Conservation (phyloP, 306 rosid species). For the Pyrus communis region DNA sequence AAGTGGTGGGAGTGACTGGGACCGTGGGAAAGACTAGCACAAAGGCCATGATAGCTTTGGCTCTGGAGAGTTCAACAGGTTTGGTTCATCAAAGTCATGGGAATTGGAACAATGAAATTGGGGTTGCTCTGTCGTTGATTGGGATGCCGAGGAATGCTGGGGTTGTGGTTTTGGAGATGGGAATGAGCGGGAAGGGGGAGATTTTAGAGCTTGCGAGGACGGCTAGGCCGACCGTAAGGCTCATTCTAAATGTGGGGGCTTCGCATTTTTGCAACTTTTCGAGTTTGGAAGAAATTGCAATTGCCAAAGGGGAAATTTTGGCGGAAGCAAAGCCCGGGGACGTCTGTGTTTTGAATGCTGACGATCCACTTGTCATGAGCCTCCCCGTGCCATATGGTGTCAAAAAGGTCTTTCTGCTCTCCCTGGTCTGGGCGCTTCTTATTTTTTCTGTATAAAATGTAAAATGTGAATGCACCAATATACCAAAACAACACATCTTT, state of each 20-base stretch:
- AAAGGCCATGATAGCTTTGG: conserved; percentile 22
- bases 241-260: conserved; percentile 16
- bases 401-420: conserved; percentile 11
- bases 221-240: conserved; percentile 17
- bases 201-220: conserved; percentile 21
- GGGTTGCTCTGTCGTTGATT: conserved; percentile 27
- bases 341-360: conserved; percentile 26
- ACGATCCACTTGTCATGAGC: conserved; percentile 29
- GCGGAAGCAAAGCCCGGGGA: conserved; percentile 20
- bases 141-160: conserved; percentile 22
- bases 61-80: not conserved
- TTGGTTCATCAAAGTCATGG: conserved; percentile 20
- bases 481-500: no score
- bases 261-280: conserved; percentile 24
- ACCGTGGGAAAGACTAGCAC: conserved; percentile 26
- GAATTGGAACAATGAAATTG: conserved; percentile 24
- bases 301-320: conserved; percentile 28
- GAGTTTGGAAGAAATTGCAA: conserved; percentile 13
- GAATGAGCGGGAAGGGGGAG: conserved; percentile 20
- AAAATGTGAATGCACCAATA: no score
- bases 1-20: conserved; percentile 23
- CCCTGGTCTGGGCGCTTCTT: no score
- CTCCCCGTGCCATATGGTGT: conserved; percentile 22
- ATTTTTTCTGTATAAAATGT: no score
- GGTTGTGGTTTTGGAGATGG: conserved; percentile 25